These are phyloP conservation scores for Erigeron philadelphicus DNA, from an alignment of 140 eudicot genomes.

Conservation along the genomic window DNA sequence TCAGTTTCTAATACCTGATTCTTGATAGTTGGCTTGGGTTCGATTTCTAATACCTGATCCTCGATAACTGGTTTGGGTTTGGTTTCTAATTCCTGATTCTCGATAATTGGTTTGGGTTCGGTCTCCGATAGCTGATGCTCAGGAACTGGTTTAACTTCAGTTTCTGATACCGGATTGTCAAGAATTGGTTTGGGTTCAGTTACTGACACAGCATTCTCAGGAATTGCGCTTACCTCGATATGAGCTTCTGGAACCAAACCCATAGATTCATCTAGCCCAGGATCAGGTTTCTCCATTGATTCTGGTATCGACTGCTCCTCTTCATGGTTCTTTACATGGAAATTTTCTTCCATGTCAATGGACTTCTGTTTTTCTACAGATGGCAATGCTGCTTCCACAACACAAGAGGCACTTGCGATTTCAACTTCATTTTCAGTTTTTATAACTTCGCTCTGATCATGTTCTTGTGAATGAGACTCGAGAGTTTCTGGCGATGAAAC, in stretches of 20 bases:
- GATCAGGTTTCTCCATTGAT: slow-evolving; percentile 26
- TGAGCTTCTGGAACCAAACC: slow-evolving; percentile 19
- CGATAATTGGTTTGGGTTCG: slow-evolving; percentile 23
- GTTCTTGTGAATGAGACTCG: slow-evolving; percentile 29
- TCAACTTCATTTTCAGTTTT: slow-evolving; percentile 25
- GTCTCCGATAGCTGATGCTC: slow-evolving; percentile 33
- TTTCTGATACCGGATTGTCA: slow-evolving; percentile 33
- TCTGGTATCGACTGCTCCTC: slow-evolving; percentile 28
- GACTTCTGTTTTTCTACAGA: slow-evolving; percentile 34
- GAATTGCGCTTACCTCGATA: slow-evolving; percentile 26
- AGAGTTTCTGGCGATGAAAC: slow-evolving; percentile 43
- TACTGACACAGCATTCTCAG: slow-evolving; percentile 35
- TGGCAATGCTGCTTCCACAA: slow-evolving; percentile 27
- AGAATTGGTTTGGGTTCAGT: slow-evolving; percentile 22
- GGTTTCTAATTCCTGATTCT: slow-evolving; percentile 32
- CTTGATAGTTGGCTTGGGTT: slow-evolving; percentile 15
- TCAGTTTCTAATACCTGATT: slow-evolving; percentile 34
- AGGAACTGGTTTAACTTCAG: slow-evolving; percentile 17
- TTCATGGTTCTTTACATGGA: slow-evolving; percentile 16
- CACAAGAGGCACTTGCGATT: slow-evolving; percentile 18
- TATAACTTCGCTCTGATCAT: slow-evolving; percentile 27
- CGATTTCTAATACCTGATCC: slow-evolving; percentile 32
- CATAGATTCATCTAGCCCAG: slow-evolving; percentile 23
- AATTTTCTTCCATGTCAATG: slow-evolving; percentile 24
- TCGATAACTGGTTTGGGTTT: slow-evolving; percentile 20